Base-by-base conservation (phyloP, 1,139 yeast genomes). In the Petasospora rhodanensis region DNA sequence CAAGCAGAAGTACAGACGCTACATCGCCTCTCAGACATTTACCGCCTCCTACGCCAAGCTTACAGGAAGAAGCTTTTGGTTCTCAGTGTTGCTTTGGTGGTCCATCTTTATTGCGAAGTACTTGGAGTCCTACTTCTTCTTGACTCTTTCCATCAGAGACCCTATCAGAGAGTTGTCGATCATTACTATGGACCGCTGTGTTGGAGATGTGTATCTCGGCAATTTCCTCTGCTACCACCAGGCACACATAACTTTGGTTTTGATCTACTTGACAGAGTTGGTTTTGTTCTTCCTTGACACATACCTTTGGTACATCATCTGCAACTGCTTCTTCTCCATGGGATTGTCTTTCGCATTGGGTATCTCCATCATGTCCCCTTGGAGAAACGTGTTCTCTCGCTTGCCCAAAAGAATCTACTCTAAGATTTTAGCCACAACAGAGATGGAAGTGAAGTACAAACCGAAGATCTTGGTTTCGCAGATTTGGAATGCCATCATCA, bases 231-330 rank as follows among this genome's bases (percentile, higher is more conserved):
- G 95, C 53, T 49, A 52, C 16, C 60, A 70, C 31, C 93, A 84
- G 40, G 77, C 87, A 0, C 62, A 60, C 29, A 52, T 83, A 8
- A 64, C 79, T 0, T 55, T 86, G 24, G 60, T 59, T 0, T 56
- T 82, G 29, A 72, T 85, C 54, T 61, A 70, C 24, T 40, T 79
- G 14, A 78, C 89, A 0, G 91, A 85, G 54, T 62, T 84, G 57
- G 68, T 82, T 1, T 62, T 86, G 27, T 86, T 84, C 54, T 83
- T 86, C 50, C 64, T 86, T 39, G 96, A 86, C 50, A 85, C 95
- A 1, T 86, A 86, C 47, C 68, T 86, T 22, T 86, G 96, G 96
- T 86, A 85, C 52, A 79, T 85, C 43, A 74, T 86, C 29, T 79
- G 86, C 67, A 85, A 80, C 51, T 78, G 91, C 37, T 51, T 80